phyloP scores from a whole-genome alignment of 1,284 basidiomycete genomes.

The Apiotrichum mycotoxinovorans region DNA sequence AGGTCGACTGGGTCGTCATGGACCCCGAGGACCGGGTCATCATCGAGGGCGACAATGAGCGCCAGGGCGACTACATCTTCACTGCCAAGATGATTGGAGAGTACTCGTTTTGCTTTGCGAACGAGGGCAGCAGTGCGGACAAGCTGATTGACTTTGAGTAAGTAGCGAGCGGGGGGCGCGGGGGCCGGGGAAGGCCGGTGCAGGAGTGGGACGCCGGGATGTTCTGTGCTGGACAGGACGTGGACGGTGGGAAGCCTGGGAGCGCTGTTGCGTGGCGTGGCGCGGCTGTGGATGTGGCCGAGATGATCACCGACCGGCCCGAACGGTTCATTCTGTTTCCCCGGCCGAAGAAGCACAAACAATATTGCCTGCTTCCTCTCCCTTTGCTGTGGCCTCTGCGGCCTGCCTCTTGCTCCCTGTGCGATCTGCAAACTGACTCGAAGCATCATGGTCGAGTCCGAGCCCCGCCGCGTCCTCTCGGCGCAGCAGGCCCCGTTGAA shows the following conservation, averaged over 20 bases:
- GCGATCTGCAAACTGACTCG: no score
- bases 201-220: no score
- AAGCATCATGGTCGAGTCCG: constrained; percentile 89
- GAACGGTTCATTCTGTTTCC: no score
- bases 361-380: no score
- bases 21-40: constrained; percentile 83
- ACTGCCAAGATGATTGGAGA: constrained; percentile 89
- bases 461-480: constrained; percentile 77
- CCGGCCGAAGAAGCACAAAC: no score
- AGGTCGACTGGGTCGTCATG: constrained; percentile 90
- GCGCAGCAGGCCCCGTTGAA: constrained; percentile 65
- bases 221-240: no score
- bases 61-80: constrained; percentile 94
- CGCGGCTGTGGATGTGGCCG: no score
- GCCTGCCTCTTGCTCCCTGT: not conserved
- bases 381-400: no score
- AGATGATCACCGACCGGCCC: no score
- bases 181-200: not conserved
- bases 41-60: constrained; percentile 78
- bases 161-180: constrained; percentile 23
- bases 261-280: no score
- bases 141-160: constrained; percentile 90
- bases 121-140: constrained; percentile 84
- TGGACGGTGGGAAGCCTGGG: no score
- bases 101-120: constrained; percentile 98